phyloP scores from a whole-genome alignment of 106 monocot genomes.

The Dendrobium officinale region DNA sequence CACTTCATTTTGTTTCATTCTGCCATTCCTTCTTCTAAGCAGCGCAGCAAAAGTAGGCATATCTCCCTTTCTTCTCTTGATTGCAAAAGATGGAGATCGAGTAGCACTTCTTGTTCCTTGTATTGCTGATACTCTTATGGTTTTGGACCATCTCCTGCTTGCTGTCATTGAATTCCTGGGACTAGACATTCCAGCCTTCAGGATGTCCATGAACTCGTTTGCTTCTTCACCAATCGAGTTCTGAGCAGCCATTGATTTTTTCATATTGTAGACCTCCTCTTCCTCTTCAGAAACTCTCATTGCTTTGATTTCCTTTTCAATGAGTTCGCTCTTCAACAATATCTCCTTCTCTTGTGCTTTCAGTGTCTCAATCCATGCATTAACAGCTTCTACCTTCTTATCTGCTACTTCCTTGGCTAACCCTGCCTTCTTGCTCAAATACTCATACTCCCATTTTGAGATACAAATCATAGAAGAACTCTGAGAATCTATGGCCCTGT shows the following conservation, averaged over 20 bases:
- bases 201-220: background rate
- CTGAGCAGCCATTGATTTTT: constrained; percentile 3
- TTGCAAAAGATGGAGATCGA: constrained; percentile 36
- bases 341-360: constrained; percentile 47
- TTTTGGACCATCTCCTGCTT: constrained; percentile 19
- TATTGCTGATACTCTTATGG: constrained; percentile 26
- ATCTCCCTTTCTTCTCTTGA: constrained; percentile 45
- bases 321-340: constrained; percentile 22
- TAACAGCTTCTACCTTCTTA: constrained; percentile 47
- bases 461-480: constrained; percentile 28
- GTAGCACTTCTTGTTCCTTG: constrained; percentile 6
- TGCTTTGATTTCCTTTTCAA: constrained; percentile 29
- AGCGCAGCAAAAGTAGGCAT: constrained; percentile 54
- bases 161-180: background rate
- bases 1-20: background rate
- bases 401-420: constrained; percentile 39
- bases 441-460: constrained; percentile 60
- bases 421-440: constrained; percentile 35
- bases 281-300: constrained; percentile 14
- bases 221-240: background rate
- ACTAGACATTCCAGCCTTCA: background rate
- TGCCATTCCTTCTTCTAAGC: constrained; percentile 10
- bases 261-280: background rate
- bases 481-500: constrained; percentile 15
- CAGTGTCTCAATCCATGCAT: constrained; percentile 68